Evolutionary conservation across 768 basidiomycete genomes (phyloP).

Genomic region (Phlebiopsis gigantea): DNA sequence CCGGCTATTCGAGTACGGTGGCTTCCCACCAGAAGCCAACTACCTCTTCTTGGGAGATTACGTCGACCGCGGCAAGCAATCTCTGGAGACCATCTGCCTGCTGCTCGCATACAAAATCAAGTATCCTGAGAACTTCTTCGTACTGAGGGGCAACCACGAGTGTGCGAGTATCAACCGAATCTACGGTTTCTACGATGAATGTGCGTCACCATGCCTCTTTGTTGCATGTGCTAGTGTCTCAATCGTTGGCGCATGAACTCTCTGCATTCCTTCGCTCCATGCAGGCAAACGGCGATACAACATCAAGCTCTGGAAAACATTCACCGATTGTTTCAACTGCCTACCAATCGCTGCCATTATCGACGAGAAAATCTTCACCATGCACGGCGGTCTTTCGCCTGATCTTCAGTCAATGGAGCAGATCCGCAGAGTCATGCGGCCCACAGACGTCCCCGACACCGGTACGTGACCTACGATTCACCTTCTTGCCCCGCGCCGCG

Average conservation of each 20-base stretch:
- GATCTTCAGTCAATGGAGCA: conserved; percentile 99
- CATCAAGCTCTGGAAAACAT: conserved; percentile 99
- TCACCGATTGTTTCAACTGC: conserved; percentile 99
- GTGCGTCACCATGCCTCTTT: conserved; percentile 46
- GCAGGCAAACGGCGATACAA: conserved; percentile 99
- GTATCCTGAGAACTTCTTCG: conserved; percentile 99
- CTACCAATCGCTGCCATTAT: conserved; percentile 98
- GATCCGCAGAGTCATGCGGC: conserved; percentile 97
- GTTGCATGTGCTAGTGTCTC: not conserved
- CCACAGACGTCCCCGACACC: conserved; percentile 98
- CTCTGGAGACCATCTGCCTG: conserved; percentile 98
- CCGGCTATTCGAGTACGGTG: conserved; percentile 97
- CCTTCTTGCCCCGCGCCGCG: not conserved
- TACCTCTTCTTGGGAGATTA: conserved; percentile 99
- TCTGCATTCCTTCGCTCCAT: not conserved
- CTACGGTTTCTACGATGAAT: conserved; percentile 99
- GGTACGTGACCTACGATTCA: conserved; percentile 44
- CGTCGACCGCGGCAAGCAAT: conserved; percentile 98
- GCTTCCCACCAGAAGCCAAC: conserved; percentile 99
- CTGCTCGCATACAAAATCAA: conserved; percentile 99
- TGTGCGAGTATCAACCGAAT: conserved; percentile 99
- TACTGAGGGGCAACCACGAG: conserved; percentile 97
- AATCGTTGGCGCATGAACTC: not conserved
- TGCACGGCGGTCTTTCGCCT: conserved; percentile 97
- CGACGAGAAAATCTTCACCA: conserved; percentile 99